Evolutionary conservation across 805 yeast species (phyloP), one percentile per base, ranked within the genome.

Genomic region (Teunomyces lycoperdinae): DNA sequence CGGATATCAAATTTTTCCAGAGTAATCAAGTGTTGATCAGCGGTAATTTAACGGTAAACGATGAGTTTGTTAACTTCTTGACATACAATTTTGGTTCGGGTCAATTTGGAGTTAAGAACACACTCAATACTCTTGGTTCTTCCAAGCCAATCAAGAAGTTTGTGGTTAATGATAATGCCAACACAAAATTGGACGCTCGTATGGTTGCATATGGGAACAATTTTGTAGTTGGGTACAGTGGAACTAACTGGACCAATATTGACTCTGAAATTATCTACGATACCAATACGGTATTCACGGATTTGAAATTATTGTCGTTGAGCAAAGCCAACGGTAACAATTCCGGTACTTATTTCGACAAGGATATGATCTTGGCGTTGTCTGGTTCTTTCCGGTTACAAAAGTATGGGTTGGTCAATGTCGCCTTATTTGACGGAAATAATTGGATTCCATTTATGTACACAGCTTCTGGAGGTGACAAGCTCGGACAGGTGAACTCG

Each of bases 391-490:
- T 87, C 40, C 59, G 65, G 3, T 58, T 86, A 34, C 54, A 65
- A 2, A 62, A 62, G 2, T 81, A 77, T 57, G 94, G 91, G 0
- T 59, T 66, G 24, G 81, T 79, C 2, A 78, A 83, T 34, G 73
- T 81, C 26, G 92, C 91, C 0, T 65, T 79, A 27, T 88, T 64
- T 64, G 81, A 88, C 58, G 90, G 95, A 1, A 53, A 68, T 0
- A 43, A 55, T 6, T 89, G 96, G 96, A 58, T 67, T 28, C 96
- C 96, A 9, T 80, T 75, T 49, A 60, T 81, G 2, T 77, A 78
- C 50, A 66, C 86, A 1, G 43, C 56, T 8, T 50, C 50, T 1
- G 36, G 41, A 1, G 40, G 49, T 8, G 52, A 50, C 27, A 42
- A 53, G 29, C 38, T 67, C 4, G 78, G 78, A 4, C 43, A 48